A percentile compares a stretch with the other conserved stretches of the same genome.
Conservation (phyloP, 768 basidiomycete species). For the Infundibulicybe gibba region DNA sequence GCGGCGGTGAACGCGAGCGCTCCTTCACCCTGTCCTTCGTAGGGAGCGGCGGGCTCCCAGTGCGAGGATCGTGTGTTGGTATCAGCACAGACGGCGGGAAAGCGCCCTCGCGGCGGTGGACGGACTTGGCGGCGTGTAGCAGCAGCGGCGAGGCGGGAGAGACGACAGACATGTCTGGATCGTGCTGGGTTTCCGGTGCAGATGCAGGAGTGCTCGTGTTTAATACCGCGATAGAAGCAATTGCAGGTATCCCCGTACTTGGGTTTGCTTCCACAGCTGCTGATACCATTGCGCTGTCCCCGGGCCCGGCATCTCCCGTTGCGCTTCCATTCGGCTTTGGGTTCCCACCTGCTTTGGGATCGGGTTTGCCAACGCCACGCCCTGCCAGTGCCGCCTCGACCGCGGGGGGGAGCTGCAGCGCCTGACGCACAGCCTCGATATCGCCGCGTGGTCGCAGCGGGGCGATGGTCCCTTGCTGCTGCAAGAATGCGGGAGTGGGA, state of each 20-base stretch:
- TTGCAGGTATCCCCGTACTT: neutral
- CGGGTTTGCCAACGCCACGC: too few relatives aligned
- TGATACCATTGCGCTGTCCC: slow-evolving; percentile 10
- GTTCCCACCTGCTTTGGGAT: too few relatives aligned
- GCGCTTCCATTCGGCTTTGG: too few relatives aligned
- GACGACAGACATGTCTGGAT: too few relatives aligned
- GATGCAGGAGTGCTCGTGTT: neutral
- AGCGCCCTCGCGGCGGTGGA: slow-evolving; percentile 62
- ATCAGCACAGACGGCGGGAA: slow-evolving; percentile 44
- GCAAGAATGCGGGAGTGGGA: too few relatives aligned
- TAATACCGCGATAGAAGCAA: neutral
- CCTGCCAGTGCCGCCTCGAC: slow-evolving; percentile 42
- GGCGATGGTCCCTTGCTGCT: too few relatives aligned
- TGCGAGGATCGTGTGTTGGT: slow-evolving; percentile 4
- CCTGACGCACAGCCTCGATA: slow-evolving; percentile 55
- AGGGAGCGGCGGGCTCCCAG: too few relatives aligned
- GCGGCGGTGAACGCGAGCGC: slow-evolving; percentile 12
- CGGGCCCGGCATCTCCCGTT: slow-evolving; percentile 11
- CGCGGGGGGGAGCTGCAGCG: slow-evolving; percentile 54
- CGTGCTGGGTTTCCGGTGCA: too few relatives aligned
- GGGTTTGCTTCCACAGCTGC: neutral
- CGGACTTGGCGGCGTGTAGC: slow-evolving; percentile 18
- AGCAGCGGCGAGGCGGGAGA: slow-evolving; percentile 2
- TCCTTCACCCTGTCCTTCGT: too few relatives aligned
- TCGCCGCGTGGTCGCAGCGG: slow-evolving; percentile 38